Evolutionary conservation across 1,284 basidiomycete species (phyloP), one percentile per base, ranked within the genome.

Genomic region (Puccinia triticina): DNA sequence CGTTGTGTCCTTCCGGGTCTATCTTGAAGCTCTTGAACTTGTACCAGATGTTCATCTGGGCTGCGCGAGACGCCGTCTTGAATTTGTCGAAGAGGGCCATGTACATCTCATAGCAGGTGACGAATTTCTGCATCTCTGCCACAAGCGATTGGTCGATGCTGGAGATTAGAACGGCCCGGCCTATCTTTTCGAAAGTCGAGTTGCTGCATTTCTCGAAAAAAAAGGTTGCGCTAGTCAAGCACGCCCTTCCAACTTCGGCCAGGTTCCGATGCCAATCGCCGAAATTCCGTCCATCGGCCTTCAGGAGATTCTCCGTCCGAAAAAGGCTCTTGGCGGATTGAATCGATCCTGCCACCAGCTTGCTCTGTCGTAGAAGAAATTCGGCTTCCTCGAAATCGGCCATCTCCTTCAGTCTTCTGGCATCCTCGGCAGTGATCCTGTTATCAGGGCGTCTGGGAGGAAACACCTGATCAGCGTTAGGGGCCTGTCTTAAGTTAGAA

Each of bases 1-100:
- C 69, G 3, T 3, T 48, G 1, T 11, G 29, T 2, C 16, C 46
- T 21, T 48, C 14, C 1, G 40, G 23, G 21, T 71, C 37, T 14
- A 72, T 50, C 14, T 26, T 29, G 69, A 72, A 72, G 2, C 5
- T 16, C 46, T 26, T 7, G 21, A 72, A 50, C 23, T 50, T 26
- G 29, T 29, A 32, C 46, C 43, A 72, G 21, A 72, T 32, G 32
- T 72, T 72, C 26, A 72, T n/a, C 32, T 69, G 66, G 8, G 66
- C 66, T 1, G 40, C 66, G 21, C 26, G 37, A 1, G 40, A 43
- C 3, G n/a, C 10, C n/a, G 40, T 46, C 21, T 43, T 12, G 21
- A 69, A 69, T 23, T 43, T 43, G 1, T 8, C 32, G 11, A 7
- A 50, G 26, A 72, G 1, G 43, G 1, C 5, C 12, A 4, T 23